Conservation (phyloP, 768 basidiomycete species). For the Leccinum disarticulatum region DNA sequence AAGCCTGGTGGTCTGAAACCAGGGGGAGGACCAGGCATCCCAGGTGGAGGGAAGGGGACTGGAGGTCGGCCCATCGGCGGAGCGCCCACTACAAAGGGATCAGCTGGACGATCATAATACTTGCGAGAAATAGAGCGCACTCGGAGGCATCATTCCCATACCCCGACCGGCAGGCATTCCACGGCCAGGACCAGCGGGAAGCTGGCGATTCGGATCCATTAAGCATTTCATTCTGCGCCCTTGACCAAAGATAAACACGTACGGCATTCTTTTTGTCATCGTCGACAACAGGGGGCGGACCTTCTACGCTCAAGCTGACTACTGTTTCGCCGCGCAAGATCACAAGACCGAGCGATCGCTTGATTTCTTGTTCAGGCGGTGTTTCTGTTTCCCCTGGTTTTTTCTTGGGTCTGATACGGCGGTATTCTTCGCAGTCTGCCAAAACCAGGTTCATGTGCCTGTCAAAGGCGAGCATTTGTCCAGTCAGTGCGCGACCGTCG, state of each 20-base stretch:
- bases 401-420: slow-evolving; percentile 90
- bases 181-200: slow-evolving; percentile 86
- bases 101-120: slow-evolving; percentile 16
- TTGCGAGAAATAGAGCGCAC: slow-evolving; percentile 43
- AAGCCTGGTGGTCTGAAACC: slow-evolving; percentile 85
- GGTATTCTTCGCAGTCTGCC: slow-evolving; percentile 97
- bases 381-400: slow-evolving; percentile 75
- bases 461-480: slow-evolving; percentile 99
- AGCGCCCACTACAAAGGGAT: slow-evolving; percentile 48
- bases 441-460: slow-evolving; percentile 99
- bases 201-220: slow-evolving; percentile 42
- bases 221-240: slow-evolving; percentile 5
- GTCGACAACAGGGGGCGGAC: slow-evolving; percentile 87
- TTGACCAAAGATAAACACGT: slow-evolving; percentile 30
- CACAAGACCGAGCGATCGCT: slow-evolving; percentile 93
- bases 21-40: slow-evolving; percentile 85
- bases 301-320: slow-evolving; percentile 92
- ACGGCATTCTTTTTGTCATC: slow-evolving; percentile 87
- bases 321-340: slow-evolving; percentile 96
- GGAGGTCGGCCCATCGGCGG: slow-evolving; percentile 67
- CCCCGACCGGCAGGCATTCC: slow-evolving; percentile 97
- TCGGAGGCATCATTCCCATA: slow-evolving; percentile 92
- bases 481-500: slow-evolving; percentile 93
- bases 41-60: slow-evolving; percentile 61
- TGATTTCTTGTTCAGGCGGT: slow-evolving; percentile 87